Conservation (phyloP, 345 rosid genomes). For the Melastoma malabathricum region DNA sequence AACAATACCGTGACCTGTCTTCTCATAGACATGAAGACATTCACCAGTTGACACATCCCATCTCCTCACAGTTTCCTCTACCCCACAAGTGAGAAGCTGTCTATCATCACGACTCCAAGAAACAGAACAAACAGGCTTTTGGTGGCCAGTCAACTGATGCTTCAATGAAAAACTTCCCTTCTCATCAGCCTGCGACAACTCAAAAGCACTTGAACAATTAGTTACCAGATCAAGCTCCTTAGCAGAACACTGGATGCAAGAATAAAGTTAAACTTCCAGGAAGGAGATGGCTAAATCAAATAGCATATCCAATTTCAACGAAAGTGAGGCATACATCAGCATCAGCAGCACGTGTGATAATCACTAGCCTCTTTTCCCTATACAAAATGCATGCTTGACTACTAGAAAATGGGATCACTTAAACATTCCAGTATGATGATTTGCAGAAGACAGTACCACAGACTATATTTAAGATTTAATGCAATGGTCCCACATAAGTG, state of each 20-base stretch:
- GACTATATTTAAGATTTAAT: not conserved
- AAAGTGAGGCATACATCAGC: too few relatives aligned
- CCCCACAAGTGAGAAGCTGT: conserved; percentile 50
- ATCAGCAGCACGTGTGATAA: too few relatives aligned
- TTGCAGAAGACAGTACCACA: not conserved
- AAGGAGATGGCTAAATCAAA: too few relatives aligned
- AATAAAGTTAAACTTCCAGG: not conserved
- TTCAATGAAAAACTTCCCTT: conserved; percentile 27
- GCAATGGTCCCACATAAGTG: too few relatives aligned
- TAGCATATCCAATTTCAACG: too few relatives aligned
- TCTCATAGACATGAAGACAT: conserved; percentile 43
- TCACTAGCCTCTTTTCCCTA: too few relatives aligned
- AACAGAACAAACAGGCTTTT: conserved; percentile 33
- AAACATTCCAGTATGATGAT: too few relatives aligned
- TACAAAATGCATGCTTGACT: too few relatives aligned
- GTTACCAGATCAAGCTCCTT: too few relatives aligned
- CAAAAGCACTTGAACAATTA: not conserved
- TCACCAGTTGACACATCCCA: conserved; percentile 59
- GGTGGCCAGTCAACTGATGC: conserved; percentile 42
- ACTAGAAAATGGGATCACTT: too few relatives aligned
- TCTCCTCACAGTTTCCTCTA: conserved; percentile 37
- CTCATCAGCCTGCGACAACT: conserved; percentile 25
- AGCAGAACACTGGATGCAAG: too few relatives aligned
- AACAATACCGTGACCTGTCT: conserved; percentile 33
- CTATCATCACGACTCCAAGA: conserved; percentile 57